Percentiles rank a stretch among this genome's conserved stretches.
Evolutionary conservation across 2,329 filamentous ascomycete genomes (phyloP).

Genomic region (Cordyceps cicadae): DNA sequence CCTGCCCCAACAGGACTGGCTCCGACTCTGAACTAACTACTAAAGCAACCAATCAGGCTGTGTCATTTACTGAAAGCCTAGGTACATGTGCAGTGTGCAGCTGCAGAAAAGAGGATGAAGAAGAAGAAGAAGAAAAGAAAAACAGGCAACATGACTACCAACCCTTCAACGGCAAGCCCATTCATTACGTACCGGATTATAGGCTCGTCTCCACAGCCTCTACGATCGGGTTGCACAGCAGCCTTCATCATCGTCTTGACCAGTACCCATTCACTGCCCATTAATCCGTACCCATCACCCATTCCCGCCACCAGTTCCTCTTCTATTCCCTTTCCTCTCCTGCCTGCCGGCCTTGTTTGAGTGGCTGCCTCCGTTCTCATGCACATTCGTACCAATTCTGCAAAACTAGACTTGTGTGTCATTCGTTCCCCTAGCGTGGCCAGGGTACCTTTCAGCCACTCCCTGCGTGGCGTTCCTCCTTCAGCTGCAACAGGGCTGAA

Average conservation of each 20-base stretch:
- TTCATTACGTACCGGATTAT: neutral
- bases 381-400: neutral
- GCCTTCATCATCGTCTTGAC: too few relatives aligned
- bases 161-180: neutral
- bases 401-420: neutral
- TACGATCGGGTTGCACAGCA: neutral
- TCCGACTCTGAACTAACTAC: too few relatives aligned
- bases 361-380: neutral
- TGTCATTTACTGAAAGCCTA: neutral
- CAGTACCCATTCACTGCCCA: too few relatives aligned
- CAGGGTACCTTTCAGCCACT: neutral
- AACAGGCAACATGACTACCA: too few relatives aligned
- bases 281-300: too few relatives aligned
- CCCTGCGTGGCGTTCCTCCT: neutral
- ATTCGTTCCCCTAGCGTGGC: constrained; percentile 1
- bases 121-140: too few relatives aligned
- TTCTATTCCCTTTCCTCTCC: neutral
- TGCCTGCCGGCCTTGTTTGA: neutral
- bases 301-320: neutral
- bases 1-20: neutral
- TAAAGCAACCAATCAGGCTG: neutral
- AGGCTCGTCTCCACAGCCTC: neutral
- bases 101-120: too few relatives aligned
- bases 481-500: neutral
- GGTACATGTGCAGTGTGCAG: too few relatives aligned